phyloP scores from a whole-genome alignment of 306 rosid genomes.

The Cucumis sativus region DNA sequence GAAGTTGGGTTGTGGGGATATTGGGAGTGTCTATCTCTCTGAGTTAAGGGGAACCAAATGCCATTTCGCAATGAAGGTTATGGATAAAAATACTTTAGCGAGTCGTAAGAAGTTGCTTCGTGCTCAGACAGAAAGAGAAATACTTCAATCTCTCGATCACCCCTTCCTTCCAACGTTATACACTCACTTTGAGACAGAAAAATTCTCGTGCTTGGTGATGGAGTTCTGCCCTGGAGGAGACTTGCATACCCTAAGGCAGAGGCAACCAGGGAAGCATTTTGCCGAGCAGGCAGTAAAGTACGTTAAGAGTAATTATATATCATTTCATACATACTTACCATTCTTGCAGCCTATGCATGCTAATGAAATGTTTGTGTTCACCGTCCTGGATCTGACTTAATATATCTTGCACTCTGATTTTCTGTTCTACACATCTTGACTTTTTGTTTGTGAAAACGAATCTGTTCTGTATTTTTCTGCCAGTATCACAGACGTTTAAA shows the following conservation, averaged over 20 bases:
- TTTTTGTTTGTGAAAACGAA: neutral
- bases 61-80: slow-evolving; percentile 95
- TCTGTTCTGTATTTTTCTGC: neutral
- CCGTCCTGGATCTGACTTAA: neutral
- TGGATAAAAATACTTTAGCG: slow-evolving; percentile 95
- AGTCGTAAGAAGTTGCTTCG: slow-evolving; percentile 93
- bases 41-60: slow-evolving; percentile 95
- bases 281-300: slow-evolving; percentile 99
- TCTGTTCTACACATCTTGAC: neutral
- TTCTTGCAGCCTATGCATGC: neutral
- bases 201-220: slow-evolving; percentile 97
- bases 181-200: slow-evolving; percentile 95
- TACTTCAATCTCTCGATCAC: slow-evolving; percentile 87
- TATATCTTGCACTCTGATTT: neutral
- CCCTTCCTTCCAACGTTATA: slow-evolving; percentile 95
- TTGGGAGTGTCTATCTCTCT: slow-evolving; percentile 93
- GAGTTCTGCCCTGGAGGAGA: slow-evolving; percentile 99
- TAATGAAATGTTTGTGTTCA: neutral
- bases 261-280: slow-evolving; percentile 96
- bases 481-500: neutral
- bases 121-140: slow-evolving; percentile 96
- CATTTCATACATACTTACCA: neutral
- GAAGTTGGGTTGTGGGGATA: slow-evolving; percentile 98
- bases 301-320: slow-evolving; percentile 20
- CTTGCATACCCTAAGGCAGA: slow-evolving; percentile 91